Base-by-base conservation (phyloP, 352 stramenopile genomes). In the Hyaloperonospora brassicae region DNA sequence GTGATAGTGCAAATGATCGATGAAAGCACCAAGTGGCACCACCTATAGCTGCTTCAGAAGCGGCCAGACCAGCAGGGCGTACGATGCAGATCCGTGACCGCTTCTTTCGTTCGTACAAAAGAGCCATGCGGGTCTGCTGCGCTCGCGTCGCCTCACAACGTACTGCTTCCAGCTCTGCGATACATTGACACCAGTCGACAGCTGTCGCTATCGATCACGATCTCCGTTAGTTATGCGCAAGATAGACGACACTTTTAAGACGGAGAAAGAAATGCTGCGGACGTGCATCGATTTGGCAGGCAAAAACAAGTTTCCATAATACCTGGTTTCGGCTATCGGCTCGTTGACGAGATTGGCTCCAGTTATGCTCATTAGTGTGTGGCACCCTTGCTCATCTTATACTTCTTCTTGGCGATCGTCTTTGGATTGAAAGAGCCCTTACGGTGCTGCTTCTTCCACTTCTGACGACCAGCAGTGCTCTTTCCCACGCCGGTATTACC, bases 401-500 rank as follows among this genome's bases (percentile, higher is more conserved):
- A 85, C 53, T 84, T 84, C 62, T 86, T 87, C 81, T 95, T 95
- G 61, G 80, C 73, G 47, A 90, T 89, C 58, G 79, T 91, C 61
- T 94, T 93, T 25, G 82, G 82, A 76, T 95, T 95, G 56, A 91
- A 98, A 53, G 96, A 87, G 40, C 96, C 96, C 62, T 87, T 89
- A 50, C 83, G 79, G 59, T 91, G 84, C 59, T 76, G 63, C 63
- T 84, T 67, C 64, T 95, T 95, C 96, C 97, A 99, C 55, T 93
- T 84, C 79, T 97, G 94, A 56, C 97, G 76, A 27, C 95, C 94
- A 31, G 94, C 80, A 54, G 90, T 88, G 57, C 87, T 97, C 73
- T 95, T 93, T 35, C 95, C 95, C 40, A 94, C 85, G 49, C 86
- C 92, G 35, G 87, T 85, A 59, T 91, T 80, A 64, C 89, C 76